phyloP scores from a whole-genome alignment of 2,329 filamentous ascomycete genomes.

The Claviceps sp. region DNA sequence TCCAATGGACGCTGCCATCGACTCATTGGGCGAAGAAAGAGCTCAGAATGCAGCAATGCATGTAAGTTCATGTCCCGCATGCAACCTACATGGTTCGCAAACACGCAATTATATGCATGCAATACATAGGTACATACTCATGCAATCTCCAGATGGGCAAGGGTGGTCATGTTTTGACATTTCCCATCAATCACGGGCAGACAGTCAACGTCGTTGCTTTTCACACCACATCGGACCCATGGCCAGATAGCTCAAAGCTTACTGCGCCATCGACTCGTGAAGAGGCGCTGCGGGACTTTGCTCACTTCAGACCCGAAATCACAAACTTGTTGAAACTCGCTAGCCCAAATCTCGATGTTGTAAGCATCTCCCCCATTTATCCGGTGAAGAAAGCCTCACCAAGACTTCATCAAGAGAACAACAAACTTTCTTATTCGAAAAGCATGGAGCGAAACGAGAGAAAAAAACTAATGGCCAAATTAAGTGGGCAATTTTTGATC shows the following conservation, averaged over 20 bases:
- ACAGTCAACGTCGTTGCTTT: conserved; percentile 4
- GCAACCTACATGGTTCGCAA: neutral
- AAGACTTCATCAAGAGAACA: neutral
- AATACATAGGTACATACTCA: neutral
- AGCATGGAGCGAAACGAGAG: neutral
- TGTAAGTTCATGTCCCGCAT: neutral
- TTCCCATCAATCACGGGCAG: conserved; percentile 4
- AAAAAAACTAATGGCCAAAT: neutral
- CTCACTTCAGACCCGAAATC: neutral
- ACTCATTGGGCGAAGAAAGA: conserved; percentile 28
- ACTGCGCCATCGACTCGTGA: conserved; percentile 2
- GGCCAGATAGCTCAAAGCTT: neutral
- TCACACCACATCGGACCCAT: neutral
- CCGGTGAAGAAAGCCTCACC: no score
- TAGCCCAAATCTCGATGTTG: neutral
- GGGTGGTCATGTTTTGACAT: conserved; percentile 4
- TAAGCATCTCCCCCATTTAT: neutral
- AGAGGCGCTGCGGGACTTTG: conserved; percentile 2
- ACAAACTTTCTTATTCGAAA: no score
- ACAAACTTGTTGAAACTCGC: neutral
- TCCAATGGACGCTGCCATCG: conserved; percentile 37
- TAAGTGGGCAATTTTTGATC: conserved; percentile 6
- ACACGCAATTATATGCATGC: neutral
- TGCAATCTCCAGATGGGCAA: conserved; percentile 1
- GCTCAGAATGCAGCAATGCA: conserved; percentile 13